These are phyloP conservation scores for Sphagnum fallax DNA, from an alignment of 228 moss, liverwort and hornwort species.

Conservation along the genomic window DNA sequence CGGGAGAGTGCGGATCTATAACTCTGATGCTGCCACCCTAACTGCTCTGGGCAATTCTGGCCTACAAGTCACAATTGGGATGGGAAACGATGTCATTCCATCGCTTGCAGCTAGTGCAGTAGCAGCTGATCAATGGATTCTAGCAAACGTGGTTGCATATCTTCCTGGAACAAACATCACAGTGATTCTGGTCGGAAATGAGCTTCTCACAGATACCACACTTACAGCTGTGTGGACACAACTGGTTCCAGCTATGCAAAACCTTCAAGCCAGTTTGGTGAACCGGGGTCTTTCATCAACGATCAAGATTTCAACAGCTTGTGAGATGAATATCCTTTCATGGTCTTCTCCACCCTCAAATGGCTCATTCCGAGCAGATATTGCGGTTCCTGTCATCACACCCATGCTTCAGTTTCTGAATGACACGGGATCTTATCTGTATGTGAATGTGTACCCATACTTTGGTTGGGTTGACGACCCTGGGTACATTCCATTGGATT, in stretches of 20 bases:
- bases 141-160: constrained; percentile 34
- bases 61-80: constrained; percentile 35
- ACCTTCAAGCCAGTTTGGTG: constrained; percentile 42
- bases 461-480: constrained; percentile 62
- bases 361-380: constrained; percentile 56
- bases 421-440: constrained; percentile 41
- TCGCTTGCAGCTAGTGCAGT: constrained; percentile 4
- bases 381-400: constrained; percentile 35
- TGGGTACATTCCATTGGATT: constrained; percentile 41
- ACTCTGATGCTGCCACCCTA: constrained; percentile 39
- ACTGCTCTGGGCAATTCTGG: constrained; percentile 34
- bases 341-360: constrained; percentile 78
- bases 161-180: constrained; percentile 58
- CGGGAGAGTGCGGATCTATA: constrained; percentile 43
- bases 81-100: constrained; percentile 31
- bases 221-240: constrained; percentile 27
- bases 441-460: constrained; percentile 73
- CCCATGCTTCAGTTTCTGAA: constrained; percentile 56
- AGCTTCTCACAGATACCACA: constrained; percentile 44
- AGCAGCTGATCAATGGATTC: constrained; percentile 38
- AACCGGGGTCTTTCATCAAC: constrained; percentile 18
- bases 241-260: constrained; percentile 61
- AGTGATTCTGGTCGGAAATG: constrained; percentile 71
- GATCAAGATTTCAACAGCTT: constrained; percentile 73
- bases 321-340: constrained; percentile 52